Conservation (phyloP, 169 alveolate species). For the Plasmodium adleri region DNA sequence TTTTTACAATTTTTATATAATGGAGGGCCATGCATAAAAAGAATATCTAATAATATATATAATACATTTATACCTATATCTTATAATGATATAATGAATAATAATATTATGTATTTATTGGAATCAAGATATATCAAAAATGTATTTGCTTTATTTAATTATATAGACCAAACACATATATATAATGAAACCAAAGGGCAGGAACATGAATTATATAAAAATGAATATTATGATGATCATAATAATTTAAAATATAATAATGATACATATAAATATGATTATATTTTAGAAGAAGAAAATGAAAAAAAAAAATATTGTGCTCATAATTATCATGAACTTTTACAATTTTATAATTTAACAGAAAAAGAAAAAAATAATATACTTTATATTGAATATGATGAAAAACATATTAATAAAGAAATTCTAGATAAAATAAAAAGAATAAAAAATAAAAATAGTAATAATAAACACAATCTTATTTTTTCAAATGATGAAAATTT, state of each 20-base stretch:
- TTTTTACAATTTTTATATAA: constrained; percentile 39
- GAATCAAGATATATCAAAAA: constrained; percentile 43
- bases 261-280: background rate
- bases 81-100: constrained; percentile 34
- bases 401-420: background rate
- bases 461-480: constrained; percentile 9
- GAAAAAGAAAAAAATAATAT: constrained; percentile 24
- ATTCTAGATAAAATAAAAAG: constrained; percentile 9
- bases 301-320: constrained; percentile 20
- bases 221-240: too few relatives aligned
- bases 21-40: constrained; percentile 66
- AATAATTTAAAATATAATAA: background rate
- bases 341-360: constrained; percentile 28
- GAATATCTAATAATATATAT: constrained; percentile 53
- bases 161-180: background rate
- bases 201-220: background rate
- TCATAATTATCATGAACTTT: constrained; percentile 38
- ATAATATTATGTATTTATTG: constrained; percentile 47
- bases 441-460: constrained; percentile 25
- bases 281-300: background rate
- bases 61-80: constrained; percentile 38
- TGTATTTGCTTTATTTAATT: constrained; percentile 50
- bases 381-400: constrained; percentile 29
- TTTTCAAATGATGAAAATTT: constrained; percentile 5
- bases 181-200: background rate